Evolutionary conservation across 768 basidiomycete genomes (phyloP), one percentile per base, ranked within the genome.

Genomic region (Termitomyces sp.): DNA sequence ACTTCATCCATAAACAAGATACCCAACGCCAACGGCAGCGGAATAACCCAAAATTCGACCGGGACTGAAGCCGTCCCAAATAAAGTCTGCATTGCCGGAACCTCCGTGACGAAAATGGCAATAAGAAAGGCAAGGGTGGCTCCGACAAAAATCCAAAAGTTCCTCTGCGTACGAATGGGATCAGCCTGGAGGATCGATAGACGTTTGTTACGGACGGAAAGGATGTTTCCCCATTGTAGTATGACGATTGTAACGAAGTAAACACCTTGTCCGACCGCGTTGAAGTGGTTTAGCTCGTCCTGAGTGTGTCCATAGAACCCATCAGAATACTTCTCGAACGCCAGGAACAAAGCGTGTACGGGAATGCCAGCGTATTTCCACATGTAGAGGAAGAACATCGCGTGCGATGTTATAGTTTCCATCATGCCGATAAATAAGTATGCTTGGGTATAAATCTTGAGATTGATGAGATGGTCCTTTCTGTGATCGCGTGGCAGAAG

Each of bases 331-430:
- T 39, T 51, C 24, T 39, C 51, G 18, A 51, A 51, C 4, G 51
- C 51, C 36, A 51, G 26, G 10, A 51, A 51, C 9, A 51, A 37
- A 3, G 51, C 36, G 18, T 39, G 36, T n/a, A 24, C 24, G 12
- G 51, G 51, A 24, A 51, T 51, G 2, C 26, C 24, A 10, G 51
- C 51, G 16, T 51, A 39, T 39, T 51, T 51, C 51, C 36, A 51
- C 51, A 51, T 51, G n/a, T 51, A 51, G 18, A 51, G 36, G 18
- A 51, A 51, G 36, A 51, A 51, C 51, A 51, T 39, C 18, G 51
- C 51, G 24, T 51, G 51, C 8, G 47, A 51, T 26, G 33, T 51
- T 12, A 39, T 51, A 3, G 51, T 49, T 31, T 51, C 51, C 36
- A 51, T 39, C 51, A 51, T 39, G 0, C 50, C 36, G 10, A 51